A percentile compares a stretch with the other conserved stretches of the same genome.
Conservation (phyloP, 805 yeast species). For the Saturnispora dispora region DNA sequence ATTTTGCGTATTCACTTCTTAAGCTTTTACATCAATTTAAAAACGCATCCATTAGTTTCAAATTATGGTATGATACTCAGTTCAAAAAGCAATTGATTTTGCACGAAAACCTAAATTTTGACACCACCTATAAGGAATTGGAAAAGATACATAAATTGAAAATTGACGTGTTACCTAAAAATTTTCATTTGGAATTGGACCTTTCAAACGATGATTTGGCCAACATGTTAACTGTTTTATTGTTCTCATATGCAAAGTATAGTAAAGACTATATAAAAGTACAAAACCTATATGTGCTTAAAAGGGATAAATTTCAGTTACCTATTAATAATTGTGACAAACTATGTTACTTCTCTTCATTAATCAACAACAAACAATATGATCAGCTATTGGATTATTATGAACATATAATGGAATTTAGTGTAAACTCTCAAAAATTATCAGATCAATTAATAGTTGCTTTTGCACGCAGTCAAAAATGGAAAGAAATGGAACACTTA, state of each 20-base stretch:
- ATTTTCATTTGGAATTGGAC: conserved; percentile 8
- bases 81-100: conserved; percentile 3
- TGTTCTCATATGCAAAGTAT: conserved; percentile 18
- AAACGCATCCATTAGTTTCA: conserved; percentile 5
- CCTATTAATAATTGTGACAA: conserved; percentile 13
- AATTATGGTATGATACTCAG: conserved; percentile 11
- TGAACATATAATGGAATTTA: background rate
- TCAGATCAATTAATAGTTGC: conserved; percentile 13
- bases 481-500: conserved; percentile 45
- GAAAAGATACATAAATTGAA: conserved; percentile 7
- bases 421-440: background rate
- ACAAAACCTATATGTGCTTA: conserved; percentile 10
- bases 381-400: background rate
- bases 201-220: conserved; percentile 6
- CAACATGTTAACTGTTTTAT: conserved; percentile 14
- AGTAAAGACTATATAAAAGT: conserved; percentile 15
- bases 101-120: conserved; percentile 5
- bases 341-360: conserved; percentile 16
- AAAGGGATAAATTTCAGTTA: conserved; percentile 7
- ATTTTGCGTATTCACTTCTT: conserved; percentile 7
- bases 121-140: conserved; percentile 5
- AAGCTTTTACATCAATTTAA: conserved; percentile 4
- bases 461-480: conserved; percentile 24
- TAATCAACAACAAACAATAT: conserved; percentile 7
- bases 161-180: conserved; percentile 10